phyloP scores from a whole-genome alignment of 768 basidiomycete genomes.

The Antrodiella citrinella region DNA sequence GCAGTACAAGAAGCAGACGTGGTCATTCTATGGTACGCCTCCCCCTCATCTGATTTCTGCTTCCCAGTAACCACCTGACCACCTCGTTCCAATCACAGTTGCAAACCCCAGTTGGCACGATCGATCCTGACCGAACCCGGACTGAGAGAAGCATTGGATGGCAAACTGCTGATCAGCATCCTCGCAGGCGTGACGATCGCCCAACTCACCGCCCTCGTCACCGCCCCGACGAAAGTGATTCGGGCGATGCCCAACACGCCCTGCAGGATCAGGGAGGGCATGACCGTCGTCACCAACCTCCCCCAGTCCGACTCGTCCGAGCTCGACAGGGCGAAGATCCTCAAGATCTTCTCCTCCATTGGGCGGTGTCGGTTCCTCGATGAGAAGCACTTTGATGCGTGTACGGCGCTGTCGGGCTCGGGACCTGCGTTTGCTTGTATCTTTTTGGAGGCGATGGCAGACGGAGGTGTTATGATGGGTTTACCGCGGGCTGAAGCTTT shows the following conservation, averaged over 20 bases:
- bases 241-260: constrained; percentile 99
- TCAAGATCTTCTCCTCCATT: constrained; percentile 95
- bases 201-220: constrained; percentile 72
- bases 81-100: constrained; percentile 38
- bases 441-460: constrained; percentile 96
- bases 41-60: constrained; percentile 2
- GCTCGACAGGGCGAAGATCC: constrained; percentile 62
- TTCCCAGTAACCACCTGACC: too few relatives aligned
- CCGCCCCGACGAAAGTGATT: constrained; percentile 72
- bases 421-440: constrained; percentile 97
- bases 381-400: constrained; percentile 98
- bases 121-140: constrained; percentile 66
- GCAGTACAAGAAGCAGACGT: constrained; percentile 76
- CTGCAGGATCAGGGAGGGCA: constrained; percentile 95
- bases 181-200: constrained; percentile 91
- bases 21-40: constrained; percentile 74
- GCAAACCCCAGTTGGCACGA: constrained; percentile 87
- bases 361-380: constrained; percentile 94
- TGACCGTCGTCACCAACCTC: constrained; percentile 87
- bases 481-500: constrained; percentile 88
- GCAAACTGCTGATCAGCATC: constrained; percentile 93
- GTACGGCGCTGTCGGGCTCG: constrained; percentile 91
- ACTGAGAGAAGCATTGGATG: constrained; percentile 74
- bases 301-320: constrained; percentile 43
- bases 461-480: constrained; percentile 99